Evolutionary conservation across 768 basidiomycete species (phyloP).

Genomic region (Lactarius akahatsu): DNA sequence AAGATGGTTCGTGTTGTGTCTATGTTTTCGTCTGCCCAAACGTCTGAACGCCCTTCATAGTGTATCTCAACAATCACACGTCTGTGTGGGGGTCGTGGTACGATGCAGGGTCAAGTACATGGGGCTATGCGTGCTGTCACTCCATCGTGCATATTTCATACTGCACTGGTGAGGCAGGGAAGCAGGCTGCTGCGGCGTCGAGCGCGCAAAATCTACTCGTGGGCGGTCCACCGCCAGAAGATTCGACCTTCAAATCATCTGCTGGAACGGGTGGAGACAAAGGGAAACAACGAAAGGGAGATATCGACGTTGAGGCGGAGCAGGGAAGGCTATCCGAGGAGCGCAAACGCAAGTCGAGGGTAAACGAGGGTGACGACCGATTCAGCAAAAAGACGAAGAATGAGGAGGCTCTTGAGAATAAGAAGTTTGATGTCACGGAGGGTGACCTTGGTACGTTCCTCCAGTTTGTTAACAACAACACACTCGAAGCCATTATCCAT

Average conservation of each 20-base stretch:
- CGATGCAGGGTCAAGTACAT: conserved; percentile 60
- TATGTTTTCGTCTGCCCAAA: conserved; percentile 11
- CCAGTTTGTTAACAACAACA: conserved; percentile 23
- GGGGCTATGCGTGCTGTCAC: conserved; percentile 97
- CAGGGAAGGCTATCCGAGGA: conserved; percentile 29
- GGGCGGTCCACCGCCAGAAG: conserved; percentile 16
- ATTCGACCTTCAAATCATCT: conserved; percentile 15
- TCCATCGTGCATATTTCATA: conserved; percentile 84
- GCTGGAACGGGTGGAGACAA: conserved; percentile 26
- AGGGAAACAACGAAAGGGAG: conserved; percentile 29
- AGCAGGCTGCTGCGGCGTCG: conserved; percentile 73
- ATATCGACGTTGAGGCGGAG: conserved; percentile 29
- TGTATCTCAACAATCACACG: conserved; percentile 90
- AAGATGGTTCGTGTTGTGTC: conserved; percentile 70
- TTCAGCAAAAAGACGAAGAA: conserved; percentile 79
- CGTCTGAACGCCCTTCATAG: conserved; percentile 41
- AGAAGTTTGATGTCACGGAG: conserved; percentile 82
- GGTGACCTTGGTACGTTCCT: conserved; percentile 69
- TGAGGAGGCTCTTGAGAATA: conserved; percentile 70
- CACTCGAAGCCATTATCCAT: not conserved
- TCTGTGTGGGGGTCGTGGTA: conserved; percentile 99
- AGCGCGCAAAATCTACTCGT: conserved; percentile 66
- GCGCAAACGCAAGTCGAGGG: conserved; percentile 37
- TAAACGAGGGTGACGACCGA: conserved; percentile 57
- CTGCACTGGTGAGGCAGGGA: conserved; percentile 86